Evolutionary conservation across 2,329 filamentous ascomycete species (phyloP).

Genomic region (Ceratocystiopsis brevicomis): DNA sequence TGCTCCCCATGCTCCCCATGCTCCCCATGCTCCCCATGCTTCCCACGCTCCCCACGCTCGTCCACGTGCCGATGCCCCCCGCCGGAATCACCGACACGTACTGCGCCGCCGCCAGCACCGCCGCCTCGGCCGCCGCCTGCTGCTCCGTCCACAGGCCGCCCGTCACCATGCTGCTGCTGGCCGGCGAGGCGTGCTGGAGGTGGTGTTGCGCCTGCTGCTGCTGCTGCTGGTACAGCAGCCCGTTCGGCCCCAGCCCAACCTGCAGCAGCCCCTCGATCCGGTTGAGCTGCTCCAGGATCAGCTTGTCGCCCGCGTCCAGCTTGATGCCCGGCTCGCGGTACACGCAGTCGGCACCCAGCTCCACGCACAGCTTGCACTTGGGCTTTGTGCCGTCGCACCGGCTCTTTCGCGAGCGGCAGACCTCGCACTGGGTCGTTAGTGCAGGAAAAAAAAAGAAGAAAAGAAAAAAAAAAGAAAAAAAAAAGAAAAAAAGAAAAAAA

Average conservation of each 20-base stretch:
- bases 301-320: constrained; percentile 68
- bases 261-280: constrained; percentile 67
- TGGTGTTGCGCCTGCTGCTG: constrained; percentile 17
- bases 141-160: constrained; percentile 19
- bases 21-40: too few species aligned
- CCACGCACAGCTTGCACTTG: constrained; percentile 69
- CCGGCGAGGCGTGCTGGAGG: constrained; percentile 40
- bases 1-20: constrained; percentile 12
- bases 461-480: constrained; percentile 2
- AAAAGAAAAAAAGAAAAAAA: constrained; percentile 6
- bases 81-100: constrained; percentile 38
- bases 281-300: constrained; percentile 61
- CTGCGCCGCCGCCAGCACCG: constrained; percentile 6
- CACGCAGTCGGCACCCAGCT: constrained; percentile 64
- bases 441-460: constrained; percentile 5
- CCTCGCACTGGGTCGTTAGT: constrained; percentile 42
- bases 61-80: constrained; percentile 56
- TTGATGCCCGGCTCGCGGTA: constrained; percentile 78
- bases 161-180: constrained; percentile 31
- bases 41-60: constrained; percentile 15
- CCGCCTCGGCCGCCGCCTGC: constrained; percentile 24
- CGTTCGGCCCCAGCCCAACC: constrained; percentile 37
- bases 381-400: constrained; percentile 62
- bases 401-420: constrained; percentile 63
- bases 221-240: constrained; percentile 15